phyloP scores from a whole-genome alignment of 2,329 filamentous ascomycete genomes.

The Chalaropsis thielavioides region DNA sequence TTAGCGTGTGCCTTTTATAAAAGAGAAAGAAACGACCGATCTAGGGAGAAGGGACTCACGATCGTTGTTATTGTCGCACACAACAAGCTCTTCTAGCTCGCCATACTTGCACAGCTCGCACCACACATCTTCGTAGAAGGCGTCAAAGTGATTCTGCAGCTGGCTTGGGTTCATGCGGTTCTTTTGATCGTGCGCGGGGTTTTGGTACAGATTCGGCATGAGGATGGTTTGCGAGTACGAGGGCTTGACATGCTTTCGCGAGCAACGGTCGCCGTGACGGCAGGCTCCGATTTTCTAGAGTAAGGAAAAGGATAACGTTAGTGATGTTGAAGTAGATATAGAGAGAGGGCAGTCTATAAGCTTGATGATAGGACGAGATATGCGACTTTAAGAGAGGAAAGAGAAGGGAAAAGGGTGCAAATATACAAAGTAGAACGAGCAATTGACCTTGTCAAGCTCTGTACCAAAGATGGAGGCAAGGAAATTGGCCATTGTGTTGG shows the following conservation, averaged over 20 bases:
- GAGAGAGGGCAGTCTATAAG: neutral
- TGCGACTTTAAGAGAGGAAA: neutral
- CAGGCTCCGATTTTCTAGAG: constrained; percentile 95
- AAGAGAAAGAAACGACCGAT: neutral
- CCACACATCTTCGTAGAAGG: constrained; percentile 99
- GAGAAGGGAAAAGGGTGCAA: neutral
- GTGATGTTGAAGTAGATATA: neutral
- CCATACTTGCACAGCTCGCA: constrained; percentile 99
- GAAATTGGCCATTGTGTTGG: constrained; percentile 72
- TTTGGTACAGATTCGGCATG: constrained; percentile 97
- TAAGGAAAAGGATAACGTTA: constrained; percentile 15
- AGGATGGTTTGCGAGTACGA: constrained; percentile 96
- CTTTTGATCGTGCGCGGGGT: constrained; percentile 91
- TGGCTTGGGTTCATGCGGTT: constrained; percentile 93
- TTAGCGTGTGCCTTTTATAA: constrained; percentile 20
- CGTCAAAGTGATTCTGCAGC: constrained; percentile 98
- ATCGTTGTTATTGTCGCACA: constrained; percentile 99
- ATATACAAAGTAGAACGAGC: constrained; percentile 71
- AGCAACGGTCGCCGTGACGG: constrained; percentile 95
- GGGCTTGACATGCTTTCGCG: constrained; percentile 96
- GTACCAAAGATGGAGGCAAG: constrained; percentile 99
- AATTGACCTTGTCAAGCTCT: constrained; percentile 99
- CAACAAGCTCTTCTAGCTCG: constrained; percentile 91
- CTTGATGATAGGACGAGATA: neutral
- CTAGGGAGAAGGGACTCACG: constrained; percentile 41